These are phyloP conservation scores for Tieghemostelium lacteum DNA, from an alignment of 78 protist genomes.

Conservation along the genomic window DNA sequence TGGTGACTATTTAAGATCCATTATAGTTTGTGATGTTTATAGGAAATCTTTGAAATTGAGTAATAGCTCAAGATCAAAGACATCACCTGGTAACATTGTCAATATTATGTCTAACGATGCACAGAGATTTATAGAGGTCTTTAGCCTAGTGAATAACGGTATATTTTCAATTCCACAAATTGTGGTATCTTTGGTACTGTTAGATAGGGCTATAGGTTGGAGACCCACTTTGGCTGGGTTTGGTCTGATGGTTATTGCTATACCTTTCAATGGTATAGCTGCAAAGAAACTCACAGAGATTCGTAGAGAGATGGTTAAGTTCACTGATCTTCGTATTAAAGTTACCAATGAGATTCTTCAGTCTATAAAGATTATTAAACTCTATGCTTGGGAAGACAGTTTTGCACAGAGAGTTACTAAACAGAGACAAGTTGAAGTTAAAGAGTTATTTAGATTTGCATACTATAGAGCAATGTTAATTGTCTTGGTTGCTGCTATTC, in stretches of 20 bases:
- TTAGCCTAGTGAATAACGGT: conserved; percentile 81
- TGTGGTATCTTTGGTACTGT: conserved; percentile 60
- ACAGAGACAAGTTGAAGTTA: conserved; percentile 55
- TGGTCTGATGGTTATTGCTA: conserved; percentile 35
- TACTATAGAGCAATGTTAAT: conserved; percentile 46
- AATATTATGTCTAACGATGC: conserved; percentile 91
- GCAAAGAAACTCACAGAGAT: conserved; percentile 39
- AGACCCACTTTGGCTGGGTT: conserved; percentile 68
- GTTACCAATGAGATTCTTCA: conserved; percentile 85
- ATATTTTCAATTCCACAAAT: conserved; percentile 86
- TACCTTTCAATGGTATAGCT: conserved; percentile 67
- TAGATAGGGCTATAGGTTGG: conserved; percentile 60
- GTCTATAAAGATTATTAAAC: conserved; percentile 88
- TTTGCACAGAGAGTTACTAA: conserved; percentile 37
- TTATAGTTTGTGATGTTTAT: conserved; percentile 72
- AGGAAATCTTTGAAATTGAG: conserved; percentile 37
- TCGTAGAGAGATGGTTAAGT: conserved; percentile 37
- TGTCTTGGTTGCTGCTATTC: conserved; percentile 59
- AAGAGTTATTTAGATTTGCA: conserved; percentile 8
- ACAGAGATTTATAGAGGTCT: conserved; percentile 79
- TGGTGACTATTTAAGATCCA: conserved; percentile 72
- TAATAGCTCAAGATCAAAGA: conserved; percentile 40
- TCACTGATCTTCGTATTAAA: conserved; percentile 82
- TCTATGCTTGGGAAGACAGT: conserved; percentile 93
- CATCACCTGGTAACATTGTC: conserved; percentile 86